These are phyloP conservation scores for Groenewaldozyma sp. DNA, from an alignment of 1,139 yeast genomes.

Conservation along the genomic window DNA sequence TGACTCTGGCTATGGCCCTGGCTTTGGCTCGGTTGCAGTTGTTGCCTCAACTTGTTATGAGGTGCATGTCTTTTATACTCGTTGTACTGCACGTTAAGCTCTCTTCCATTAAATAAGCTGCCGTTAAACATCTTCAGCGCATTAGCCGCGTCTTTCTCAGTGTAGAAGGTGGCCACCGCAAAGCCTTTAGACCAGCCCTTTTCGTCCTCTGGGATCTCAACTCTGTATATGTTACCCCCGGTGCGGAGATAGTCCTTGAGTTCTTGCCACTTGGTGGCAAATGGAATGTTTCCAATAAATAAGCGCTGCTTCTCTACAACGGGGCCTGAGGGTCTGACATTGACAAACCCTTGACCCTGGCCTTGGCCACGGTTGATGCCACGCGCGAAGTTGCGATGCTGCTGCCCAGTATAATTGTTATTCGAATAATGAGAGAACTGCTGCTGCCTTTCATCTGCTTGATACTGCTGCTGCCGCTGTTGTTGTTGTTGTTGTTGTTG, in stretches of 20 bases:
- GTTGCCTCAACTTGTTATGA: neutral
- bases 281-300: slow-evolving; percentile 37
- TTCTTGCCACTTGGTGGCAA: slow-evolving; percentile 46
- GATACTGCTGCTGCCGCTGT: too few relatives aligned
- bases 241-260: slow-evolving; percentile 40
- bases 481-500: too few relatives aligned
- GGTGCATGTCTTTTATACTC: slow-evolving; percentile 12
- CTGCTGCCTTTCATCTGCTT: too few relatives aligned
- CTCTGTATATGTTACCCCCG: slow-evolving; percentile 39
- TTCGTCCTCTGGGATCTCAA: slow-evolving; percentile 42
- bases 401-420: too few relatives aligned
- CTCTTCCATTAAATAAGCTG: slow-evolving; percentile 46
- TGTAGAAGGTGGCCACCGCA: slow-evolving; percentile 52
- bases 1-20: neutral
- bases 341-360: too few relatives aligned
- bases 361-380: too few relatives aligned
- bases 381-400: too few relatives aligned
- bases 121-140: slow-evolving; percentile 46
- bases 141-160: slow-evolving; percentile 40
- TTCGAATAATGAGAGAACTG: too few relatives aligned
- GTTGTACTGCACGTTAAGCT: slow-evolving; percentile 52
- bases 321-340: too few relatives aligned
- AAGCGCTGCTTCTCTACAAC: slow-evolving; percentile 15
- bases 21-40: neutral
- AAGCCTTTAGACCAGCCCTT: slow-evolving; percentile 47